phyloP scores from a whole-genome alignment of 192 early-diverging fungal species.

The Thamnidium elegans region DNA sequence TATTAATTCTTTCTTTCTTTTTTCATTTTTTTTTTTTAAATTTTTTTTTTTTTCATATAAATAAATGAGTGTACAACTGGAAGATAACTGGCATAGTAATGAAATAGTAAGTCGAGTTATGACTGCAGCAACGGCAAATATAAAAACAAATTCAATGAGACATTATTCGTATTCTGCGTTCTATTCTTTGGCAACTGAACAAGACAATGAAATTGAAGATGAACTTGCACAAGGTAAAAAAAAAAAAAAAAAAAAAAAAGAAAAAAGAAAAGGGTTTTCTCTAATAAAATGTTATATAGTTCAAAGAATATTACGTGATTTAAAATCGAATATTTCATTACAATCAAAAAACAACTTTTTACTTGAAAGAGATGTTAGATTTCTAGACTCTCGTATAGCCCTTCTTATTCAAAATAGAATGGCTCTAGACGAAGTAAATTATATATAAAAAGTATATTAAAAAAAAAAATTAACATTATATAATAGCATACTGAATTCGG shows the following conservation, averaged over 20 bases:
- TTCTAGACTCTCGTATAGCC: constrained; percentile 88
- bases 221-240: constrained; percentile 83
- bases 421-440: constrained; percentile 78
- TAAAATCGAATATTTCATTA: constrained; percentile 86
- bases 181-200: constrained; percentile 85
- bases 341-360: constrained; percentile 96
- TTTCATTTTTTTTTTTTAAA: neutral
- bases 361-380: constrained; percentile 89
- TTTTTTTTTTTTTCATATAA: constrained; percentile 15
- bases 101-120: constrained; percentile 33
- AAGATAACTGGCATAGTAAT: constrained; percentile 8
- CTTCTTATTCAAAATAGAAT: constrained; percentile 92
- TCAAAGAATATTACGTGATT: constrained; percentile 77
- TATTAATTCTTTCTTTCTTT: neutral
- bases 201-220: constrained; percentile 91
- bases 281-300: too few species aligned
- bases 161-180: constrained; percentile 70
- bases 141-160: constrained; percentile 36
- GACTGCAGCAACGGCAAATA: constrained; percentile 33
- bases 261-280: constrained; percentile 8
- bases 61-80: constrained; percentile 6
- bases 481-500: constrained; percentile 71
- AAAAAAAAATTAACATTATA: neutral
- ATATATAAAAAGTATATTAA: constrained; percentile 23
- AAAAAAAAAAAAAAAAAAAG: neutral